Conservation (phyloP, 176 grass and related monocot species). For the Lolium rigidum region DNA sequence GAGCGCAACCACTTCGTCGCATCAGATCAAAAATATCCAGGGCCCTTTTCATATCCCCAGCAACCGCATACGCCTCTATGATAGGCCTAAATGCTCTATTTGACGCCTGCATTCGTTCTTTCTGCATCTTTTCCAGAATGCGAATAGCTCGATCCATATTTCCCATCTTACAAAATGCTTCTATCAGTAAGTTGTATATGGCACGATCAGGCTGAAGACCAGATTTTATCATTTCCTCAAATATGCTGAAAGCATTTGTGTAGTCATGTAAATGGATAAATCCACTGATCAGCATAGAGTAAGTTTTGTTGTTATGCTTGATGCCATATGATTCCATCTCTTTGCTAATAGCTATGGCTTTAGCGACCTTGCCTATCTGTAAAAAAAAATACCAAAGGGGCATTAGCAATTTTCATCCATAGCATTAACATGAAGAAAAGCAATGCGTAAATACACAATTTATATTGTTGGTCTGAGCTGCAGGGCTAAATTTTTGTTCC, state of each 20-base stretch:
- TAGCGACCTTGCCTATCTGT: constrained; percentile 84
- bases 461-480: neutral
- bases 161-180: constrained; percentile 99
- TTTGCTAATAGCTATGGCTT: constrained; percentile 80
- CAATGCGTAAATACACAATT: constrained; percentile 3
- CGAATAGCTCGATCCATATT: constrained; percentile 84
- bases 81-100: constrained; percentile 94
- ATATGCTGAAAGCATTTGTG: constrained; percentile 90
- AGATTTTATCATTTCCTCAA: constrained; percentile 91
- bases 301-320: constrained; percentile 95
- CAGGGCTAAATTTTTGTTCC: neutral
- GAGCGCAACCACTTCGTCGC: constrained; percentile 73
- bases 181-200: constrained; percentile 92
- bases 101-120: constrained; percentile 73
- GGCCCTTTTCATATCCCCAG: constrained; percentile 84
- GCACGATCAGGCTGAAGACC: constrained; percentile 81
- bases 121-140: constrained; percentile 92
- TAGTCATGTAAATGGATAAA: constrained; percentile 95
- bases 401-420: constrained; percentile 12
- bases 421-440: neutral
- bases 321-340: constrained; percentile 82
- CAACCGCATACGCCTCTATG: constrained; percentile 86
- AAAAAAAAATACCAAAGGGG: neutral
- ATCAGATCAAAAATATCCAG: constrained; percentile 86
- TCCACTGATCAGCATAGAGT: constrained; percentile 97